Evolutionary conservation across 371 early-diverging fungal species (phyloP).

Genomic region (Apophysomyces elegans): DNA sequence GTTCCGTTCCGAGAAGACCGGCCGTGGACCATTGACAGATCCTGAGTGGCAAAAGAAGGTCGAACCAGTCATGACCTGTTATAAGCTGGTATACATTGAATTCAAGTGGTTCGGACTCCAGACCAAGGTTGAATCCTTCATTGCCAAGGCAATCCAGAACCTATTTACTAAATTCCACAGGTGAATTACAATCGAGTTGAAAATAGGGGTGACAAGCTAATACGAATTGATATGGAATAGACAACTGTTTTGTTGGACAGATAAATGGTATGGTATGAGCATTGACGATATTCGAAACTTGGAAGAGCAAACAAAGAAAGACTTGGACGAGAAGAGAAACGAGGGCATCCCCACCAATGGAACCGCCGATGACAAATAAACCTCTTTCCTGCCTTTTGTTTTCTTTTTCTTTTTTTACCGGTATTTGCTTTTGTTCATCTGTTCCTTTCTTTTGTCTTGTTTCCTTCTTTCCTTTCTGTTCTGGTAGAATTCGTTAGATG

Average conservation of each 20-base stretch:
- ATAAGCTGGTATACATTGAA: conserved; percentile 74
- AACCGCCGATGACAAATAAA: conserved; percentile 1
- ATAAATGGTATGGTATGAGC: conserved; percentile 73
- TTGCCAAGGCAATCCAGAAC: conserved; percentile 40
- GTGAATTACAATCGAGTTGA: conserved; percentile 11
- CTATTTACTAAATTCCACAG: conserved; percentile 39
- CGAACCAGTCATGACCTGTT: conserved; percentile 77
- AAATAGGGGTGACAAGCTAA: conserved; percentile 25
- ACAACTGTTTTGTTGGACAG: conserved; percentile 74
- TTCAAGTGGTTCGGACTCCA: conserved; percentile 76
- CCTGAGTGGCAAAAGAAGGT: conserved; percentile 46
- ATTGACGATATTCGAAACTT: conserved; percentile 67
- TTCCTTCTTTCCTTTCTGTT: too few species aligned
- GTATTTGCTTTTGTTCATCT: neutral
- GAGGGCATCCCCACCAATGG: conserved; percentile 9
- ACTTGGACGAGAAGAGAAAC: conserved; percentile 50
- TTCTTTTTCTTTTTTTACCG: neutral
- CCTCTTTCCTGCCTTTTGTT: neutral
- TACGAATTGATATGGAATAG: conserved; percentile 45
- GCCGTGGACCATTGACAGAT: conserved; percentile 67
- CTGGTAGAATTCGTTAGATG: too few species aligned
- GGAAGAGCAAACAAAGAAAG: conserved; percentile 67
- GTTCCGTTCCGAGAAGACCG: conserved; percentile 66
- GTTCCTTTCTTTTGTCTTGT: too few species aligned
- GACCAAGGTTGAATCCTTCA: conserved; percentile 58